Evolutionary conservation across 2,329 filamentous ascomycete genomes (phyloP).

Genomic region (Colletotrichum australisinense): DNA sequence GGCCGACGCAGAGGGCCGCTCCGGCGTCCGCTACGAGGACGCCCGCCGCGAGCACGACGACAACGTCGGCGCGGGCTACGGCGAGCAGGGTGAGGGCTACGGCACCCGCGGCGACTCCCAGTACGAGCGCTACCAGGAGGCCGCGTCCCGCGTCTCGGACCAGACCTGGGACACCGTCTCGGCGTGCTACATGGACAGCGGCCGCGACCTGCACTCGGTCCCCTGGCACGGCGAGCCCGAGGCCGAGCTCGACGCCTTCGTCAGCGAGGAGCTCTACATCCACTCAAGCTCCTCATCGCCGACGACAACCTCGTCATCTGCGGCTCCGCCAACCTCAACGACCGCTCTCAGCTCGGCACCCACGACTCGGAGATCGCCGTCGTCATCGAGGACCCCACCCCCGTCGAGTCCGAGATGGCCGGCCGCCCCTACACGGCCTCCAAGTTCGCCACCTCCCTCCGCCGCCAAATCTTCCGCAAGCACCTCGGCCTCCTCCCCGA

Average conservation of each 20-base stretch:
- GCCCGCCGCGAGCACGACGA: constrained; percentile 74
- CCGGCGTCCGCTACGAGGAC: constrained; percentile 75
- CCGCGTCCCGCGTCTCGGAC: constrained; percentile 66
- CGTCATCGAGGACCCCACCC: constrained; percentile 81
- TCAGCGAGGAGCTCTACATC: constrained; percentile 72
- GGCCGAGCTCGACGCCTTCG: constrained; percentile 69
- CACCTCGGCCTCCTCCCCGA: constrained; percentile 86
- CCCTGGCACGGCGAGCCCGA: constrained; percentile 67
- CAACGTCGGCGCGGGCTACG: constrained; percentile 60
- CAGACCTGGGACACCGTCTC: constrained; percentile 80
- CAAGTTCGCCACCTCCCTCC: constrained; percentile 82
- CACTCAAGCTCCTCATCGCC: constrained; percentile 80
- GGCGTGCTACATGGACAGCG: constrained; percentile 85
- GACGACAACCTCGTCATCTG: constrained; percentile 87
- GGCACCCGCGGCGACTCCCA: constrained; percentile 49
- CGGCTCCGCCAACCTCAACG: constrained; percentile 72
- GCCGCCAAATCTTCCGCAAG: constrained; percentile 89
- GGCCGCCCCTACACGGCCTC: constrained; percentile 78
- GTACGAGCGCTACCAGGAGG: constrained; percentile 79
- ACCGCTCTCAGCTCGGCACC: constrained; percentile 80
- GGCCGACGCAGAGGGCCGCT: constrained; percentile 67
- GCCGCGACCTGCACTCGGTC: constrained; percentile 72
- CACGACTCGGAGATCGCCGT: constrained; percentile 94
- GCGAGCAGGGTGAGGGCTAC: constrained; percentile 46
- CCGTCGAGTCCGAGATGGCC: constrained; percentile 79